Conservation (phyloP, 345 rosid genomes). For the Lenwebbia sp. region DNA sequence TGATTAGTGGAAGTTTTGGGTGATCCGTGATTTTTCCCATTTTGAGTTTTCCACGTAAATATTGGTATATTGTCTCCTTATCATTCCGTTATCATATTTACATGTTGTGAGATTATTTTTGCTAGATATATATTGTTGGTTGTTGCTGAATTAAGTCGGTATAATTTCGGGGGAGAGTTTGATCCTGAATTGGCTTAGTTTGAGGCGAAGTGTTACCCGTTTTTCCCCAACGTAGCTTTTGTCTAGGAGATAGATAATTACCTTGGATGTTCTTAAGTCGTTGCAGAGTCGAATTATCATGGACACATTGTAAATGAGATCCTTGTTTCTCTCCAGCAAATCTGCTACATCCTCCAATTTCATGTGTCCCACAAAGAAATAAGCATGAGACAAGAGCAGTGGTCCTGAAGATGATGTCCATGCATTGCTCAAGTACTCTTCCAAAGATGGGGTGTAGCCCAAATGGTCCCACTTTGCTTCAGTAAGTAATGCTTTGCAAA, state of each 20-base stretch:
- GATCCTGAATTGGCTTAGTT: too few species aligned
- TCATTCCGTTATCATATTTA: too few species aligned
- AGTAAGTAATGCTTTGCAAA: constrained; percentile 28
- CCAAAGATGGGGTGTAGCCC: constrained; percentile 24
- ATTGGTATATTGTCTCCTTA: too few species aligned
- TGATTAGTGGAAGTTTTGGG: too few species aligned
- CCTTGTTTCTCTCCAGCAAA: constrained; percentile 4
- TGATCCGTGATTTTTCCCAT: too few species aligned
- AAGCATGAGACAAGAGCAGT: constrained; percentile 16
- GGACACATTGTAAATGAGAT: constrained; percentile 19
- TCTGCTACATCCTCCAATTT: background rate
- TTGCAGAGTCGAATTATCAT: constrained; percentile 38
- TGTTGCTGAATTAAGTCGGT: too few species aligned
- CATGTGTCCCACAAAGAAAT: constrained; percentile 4
- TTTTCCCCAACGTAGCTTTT: too few species aligned
- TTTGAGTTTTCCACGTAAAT: too few species aligned
- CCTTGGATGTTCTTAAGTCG: constrained; percentile 34
- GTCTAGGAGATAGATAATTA: background rate
- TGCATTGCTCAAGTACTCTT: constrained; percentile 34
- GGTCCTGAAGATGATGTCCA: constrained; percentile 29
- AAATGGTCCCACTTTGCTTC: constrained; percentile 39
- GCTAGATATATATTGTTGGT: too few species aligned
- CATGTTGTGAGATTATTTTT: too few species aligned
- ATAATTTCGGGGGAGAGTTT: too few species aligned
- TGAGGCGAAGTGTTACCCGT: too few species aligned